phyloP scores from a whole-genome alignment of 768 basidiomycete genomes.

The Lepiota venenata region DNA sequence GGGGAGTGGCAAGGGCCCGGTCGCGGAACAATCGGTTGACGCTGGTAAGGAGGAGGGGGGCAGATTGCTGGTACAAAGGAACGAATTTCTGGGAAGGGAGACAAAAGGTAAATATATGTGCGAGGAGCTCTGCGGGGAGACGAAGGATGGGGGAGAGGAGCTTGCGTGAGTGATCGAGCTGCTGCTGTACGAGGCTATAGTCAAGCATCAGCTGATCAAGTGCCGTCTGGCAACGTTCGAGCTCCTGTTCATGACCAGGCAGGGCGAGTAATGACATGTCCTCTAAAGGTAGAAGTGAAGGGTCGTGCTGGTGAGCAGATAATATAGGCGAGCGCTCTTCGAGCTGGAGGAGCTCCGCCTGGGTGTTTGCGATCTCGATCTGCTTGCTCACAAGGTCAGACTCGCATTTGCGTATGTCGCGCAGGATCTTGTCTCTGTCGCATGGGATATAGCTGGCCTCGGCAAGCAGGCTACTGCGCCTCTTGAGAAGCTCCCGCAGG shows the following conservation, averaged over 20 bases:
- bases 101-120: conserved; percentile 11
- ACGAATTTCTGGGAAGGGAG: conserved; percentile 11
- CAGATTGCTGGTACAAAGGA: conserved; percentile 3
- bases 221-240: background rate
- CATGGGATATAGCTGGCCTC: conserved; percentile 9
- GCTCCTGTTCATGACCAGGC: background rate
- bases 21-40: conserved; percentile 13
- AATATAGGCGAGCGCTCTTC: background rate
- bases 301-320: background rate
- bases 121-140: conserved; percentile 3
- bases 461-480: conserved; percentile 9
- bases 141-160: conserved; percentile 10
- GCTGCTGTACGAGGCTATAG: background rate
- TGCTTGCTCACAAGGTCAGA: conserved; percentile 4
- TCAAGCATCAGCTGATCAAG: conserved; percentile 3
- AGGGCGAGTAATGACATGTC: background rate
- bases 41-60: conserved; percentile 12
- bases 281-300: background rate
- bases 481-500: conserved; percentile 11
- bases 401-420: conserved; percentile 4
- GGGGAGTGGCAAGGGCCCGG: conserved; percentile 12
- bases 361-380: background rate
- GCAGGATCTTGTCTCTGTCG: conserved; percentile 7
- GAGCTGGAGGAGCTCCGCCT: conserved; percentile 1
- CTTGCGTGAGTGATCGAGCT: conserved; percentile 12